A percentile compares a stretch with the other conserved stretches of the same genome.
These are phyloP conservation scores for Diplodia seriata DNA, from an alignment of 2,329 filamentous ascomycete genomes.

Conservation along the genomic window DNA sequence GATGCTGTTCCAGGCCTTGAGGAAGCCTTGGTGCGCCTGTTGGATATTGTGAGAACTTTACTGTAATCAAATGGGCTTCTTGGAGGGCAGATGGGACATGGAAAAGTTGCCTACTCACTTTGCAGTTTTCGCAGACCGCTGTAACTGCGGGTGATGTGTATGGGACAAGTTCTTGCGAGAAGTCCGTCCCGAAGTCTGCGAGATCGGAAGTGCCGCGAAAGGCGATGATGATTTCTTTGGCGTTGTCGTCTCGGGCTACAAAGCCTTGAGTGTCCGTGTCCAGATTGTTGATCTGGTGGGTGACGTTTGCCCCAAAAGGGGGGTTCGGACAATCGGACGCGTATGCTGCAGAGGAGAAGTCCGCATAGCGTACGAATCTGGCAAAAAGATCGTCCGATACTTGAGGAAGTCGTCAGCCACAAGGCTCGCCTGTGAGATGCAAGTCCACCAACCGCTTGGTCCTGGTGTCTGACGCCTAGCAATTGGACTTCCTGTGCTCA, in stretches of 20 bases:
- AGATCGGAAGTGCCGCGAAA: constrained; percentile 26
- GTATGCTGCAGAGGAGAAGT: constrained; percentile 28
- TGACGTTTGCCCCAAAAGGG: constrained; percentile 17
- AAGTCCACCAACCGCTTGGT: background rate
- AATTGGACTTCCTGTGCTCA: background rate
- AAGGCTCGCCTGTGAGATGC: background rate
- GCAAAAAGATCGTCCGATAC: constrained; percentile 9
- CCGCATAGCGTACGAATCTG: constrained; percentile 15
- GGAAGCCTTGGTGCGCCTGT: constrained; percentile 29
- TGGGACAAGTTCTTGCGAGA: constrained; percentile 13
- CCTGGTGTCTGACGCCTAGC: constrained; percentile 12
- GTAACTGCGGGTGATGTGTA: constrained; percentile 9
- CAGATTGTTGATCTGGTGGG: constrained; percentile 14
- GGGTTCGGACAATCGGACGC: constrained; percentile 23
- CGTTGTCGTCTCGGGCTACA: constrained; percentile 9
- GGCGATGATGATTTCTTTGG: constrained; percentile 15
- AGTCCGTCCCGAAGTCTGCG: constrained; percentile 24
- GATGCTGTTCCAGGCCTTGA: constrained; percentile 18
- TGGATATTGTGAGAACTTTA: background rate
- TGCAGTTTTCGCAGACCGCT: background rate
- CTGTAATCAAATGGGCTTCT: too few relatives aligned
- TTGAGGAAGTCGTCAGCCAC: background rate
- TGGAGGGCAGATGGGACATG: too few relatives aligned
- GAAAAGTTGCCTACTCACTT: background rate
- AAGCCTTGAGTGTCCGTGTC: constrained; percentile 26